phyloP scores from a whole-genome alignment of 2,329 filamentous ascomycete species.

The Ophiostoma ips region DNA sequence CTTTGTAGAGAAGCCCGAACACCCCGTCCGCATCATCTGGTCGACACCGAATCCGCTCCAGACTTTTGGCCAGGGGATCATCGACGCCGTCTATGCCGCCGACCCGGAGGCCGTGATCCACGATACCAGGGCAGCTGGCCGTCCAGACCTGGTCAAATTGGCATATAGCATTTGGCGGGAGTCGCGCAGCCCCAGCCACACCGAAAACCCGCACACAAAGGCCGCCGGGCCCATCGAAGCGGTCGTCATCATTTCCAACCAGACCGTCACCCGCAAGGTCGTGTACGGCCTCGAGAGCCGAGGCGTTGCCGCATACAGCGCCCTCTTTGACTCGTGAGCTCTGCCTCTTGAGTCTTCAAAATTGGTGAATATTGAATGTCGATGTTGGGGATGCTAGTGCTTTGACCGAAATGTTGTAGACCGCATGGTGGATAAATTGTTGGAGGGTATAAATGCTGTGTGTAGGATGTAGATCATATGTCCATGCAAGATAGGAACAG shows the following conservation, averaged over 20 bases:
- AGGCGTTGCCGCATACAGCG: slow-evolving; percentile 21
- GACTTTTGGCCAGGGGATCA: slow-evolving; percentile 25
- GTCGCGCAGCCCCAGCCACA: background rate
- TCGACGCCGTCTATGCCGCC: slow-evolving; percentile 11
- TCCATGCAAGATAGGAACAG: too few relatives aligned
- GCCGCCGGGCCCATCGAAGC: slow-evolving; percentile 9
- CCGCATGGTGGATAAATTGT: too few relatives aligned
- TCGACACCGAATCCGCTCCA: slow-evolving; percentile 20
- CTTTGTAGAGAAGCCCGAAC: slow-evolving; percentile 30
- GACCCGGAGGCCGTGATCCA: slow-evolving; percentile 12
- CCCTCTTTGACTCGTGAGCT: slow-evolving; percentile 18
- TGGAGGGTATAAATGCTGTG: too few relatives aligned
- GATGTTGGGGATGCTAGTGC: background rate
- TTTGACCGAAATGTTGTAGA: too few relatives aligned
- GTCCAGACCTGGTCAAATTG: slow-evolving; percentile 11
- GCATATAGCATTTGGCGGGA: slow-evolving; percentile 10
- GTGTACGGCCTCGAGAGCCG: slow-evolving; percentile 21
- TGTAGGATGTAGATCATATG: too few relatives aligned
- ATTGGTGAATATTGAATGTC: background rate
- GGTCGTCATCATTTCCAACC: slow-evolving; percentile 23
- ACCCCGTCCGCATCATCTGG: slow-evolving; percentile 23
- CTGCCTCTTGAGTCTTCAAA: background rate
- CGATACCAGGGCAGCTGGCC: slow-evolving; percentile 10
- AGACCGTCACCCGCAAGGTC: slow-evolving; percentile 20
- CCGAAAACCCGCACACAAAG: background rate